Percentiles rank a stretch among this genome's conserved stretches.
Conservation (phyloP, 768 basidiomycete species). For the Infundibulicybe gibba region DNA sequence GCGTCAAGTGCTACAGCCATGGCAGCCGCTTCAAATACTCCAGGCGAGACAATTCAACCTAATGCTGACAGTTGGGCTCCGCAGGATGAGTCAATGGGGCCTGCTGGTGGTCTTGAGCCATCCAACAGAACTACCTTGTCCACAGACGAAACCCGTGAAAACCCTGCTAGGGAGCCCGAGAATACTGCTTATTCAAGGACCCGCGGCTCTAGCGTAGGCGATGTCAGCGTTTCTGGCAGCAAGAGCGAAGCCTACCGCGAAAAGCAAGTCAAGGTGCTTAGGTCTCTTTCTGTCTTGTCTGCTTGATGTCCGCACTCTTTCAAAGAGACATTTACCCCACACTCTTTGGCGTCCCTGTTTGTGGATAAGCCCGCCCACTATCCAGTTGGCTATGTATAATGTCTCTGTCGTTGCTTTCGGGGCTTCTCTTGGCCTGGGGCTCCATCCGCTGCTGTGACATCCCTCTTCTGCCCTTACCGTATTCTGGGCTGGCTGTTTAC, state of each 20-base stretch:
- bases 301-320: slow-evolving; percentile 18
- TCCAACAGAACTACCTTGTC: slow-evolving; percentile 43
- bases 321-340: slow-evolving; percentile 23
- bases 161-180: slow-evolving; percentile 37
- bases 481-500: slow-evolving; percentile 65
- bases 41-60: slow-evolving; percentile 26
- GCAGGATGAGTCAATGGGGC: slow-evolving; percentile 43
- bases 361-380: slow-evolving; percentile 8
- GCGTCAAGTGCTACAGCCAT: slow-evolving; percentile 13
- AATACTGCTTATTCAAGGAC: slow-evolving; percentile 46
- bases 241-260: slow-evolving; percentile 56
- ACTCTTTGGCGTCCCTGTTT: slow-evolving; percentile 10
- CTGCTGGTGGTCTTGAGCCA: slow-evolving; percentile 39
- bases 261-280: slow-evolving; percentile 89
- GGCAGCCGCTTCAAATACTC: slow-evolving; percentile 2
- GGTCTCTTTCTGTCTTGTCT: slow-evolving; percentile 47
- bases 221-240: slow-evolving; percentile 32
- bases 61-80: slow-evolving; percentile 47
- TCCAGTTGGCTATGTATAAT: neutral
- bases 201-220: slow-evolving; percentile 47
- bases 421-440: slow-evolving; percentile 37
- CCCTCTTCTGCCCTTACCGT: slow-evolving; percentile 44
- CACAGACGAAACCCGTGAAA: slow-evolving; percentile 39
- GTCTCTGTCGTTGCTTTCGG: slow-evolving; percentile 28
- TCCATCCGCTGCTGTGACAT: slow-evolving; percentile 30